Conservation (phyloP, 225 moss, liverwort and hornwort genomes). For the Anthoceros angustus region DNA sequence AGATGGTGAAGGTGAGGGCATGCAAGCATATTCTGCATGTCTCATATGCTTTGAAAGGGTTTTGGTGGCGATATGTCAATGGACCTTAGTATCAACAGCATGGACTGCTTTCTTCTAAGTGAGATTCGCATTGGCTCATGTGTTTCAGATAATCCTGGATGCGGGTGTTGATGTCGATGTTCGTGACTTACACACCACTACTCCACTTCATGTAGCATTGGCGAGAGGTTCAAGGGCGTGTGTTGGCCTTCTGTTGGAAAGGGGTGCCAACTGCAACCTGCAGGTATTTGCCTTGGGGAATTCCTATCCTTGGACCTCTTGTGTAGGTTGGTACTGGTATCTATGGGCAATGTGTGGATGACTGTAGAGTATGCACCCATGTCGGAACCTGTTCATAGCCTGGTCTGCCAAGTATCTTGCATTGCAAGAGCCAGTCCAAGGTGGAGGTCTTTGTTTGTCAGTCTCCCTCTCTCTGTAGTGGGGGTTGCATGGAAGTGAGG, state of each 20-base stretch:
- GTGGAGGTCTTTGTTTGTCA: not conserved
- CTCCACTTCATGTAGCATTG: slow-evolving; percentile 32
- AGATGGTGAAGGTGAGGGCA: slow-evolving; percentile 31
- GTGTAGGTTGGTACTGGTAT: not conserved
- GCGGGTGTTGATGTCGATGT: slow-evolving; percentile 37
- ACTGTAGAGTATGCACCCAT: not conserved
- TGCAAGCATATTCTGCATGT: no score
- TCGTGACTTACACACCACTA: slow-evolving; percentile 27
- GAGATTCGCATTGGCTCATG: not conserved
- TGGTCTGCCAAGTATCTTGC: not conserved
- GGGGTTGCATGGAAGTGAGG: not conserved
- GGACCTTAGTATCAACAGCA: not conserved
- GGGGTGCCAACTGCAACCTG: slow-evolving; percentile 30
- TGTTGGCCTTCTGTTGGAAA: slow-evolving; percentile 26
- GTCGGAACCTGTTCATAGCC: not conserved
- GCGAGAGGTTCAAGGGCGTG: slow-evolving; percentile 33
- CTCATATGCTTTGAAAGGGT: not conserved
- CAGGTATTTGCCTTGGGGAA: slow-evolving; percentile 16
- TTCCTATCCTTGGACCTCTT: not conserved
- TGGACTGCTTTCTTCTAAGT: not conserved
- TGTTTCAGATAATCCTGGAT: slow-evolving; percentile 22
- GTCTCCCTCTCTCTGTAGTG: not conserved
- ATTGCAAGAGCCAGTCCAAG: not conserved
- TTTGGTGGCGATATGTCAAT: not conserved
- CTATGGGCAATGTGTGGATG: not conserved